These are phyloP conservation scores for Fistulifera solaris DNA, from an alignment of 108 stramenopile species.

Conservation along the genomic window DNA sequence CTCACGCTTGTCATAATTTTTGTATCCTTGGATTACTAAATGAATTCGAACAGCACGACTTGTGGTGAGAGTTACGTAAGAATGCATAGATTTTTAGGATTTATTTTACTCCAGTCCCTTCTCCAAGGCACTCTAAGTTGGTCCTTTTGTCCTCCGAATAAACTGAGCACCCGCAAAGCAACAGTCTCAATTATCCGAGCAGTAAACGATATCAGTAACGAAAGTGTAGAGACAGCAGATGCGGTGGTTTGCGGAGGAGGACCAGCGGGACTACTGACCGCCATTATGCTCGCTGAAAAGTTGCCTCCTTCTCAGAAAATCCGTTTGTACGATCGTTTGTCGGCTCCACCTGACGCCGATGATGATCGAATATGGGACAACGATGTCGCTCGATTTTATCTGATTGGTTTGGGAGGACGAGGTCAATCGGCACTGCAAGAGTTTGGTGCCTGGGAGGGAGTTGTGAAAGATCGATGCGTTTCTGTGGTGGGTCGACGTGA, in stretches of 20 bases:
- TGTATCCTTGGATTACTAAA: too few species aligned
- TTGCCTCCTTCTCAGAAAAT: conserved; percentile 25
- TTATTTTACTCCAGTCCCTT: not conserved
- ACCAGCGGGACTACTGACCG: conserved; percentile 55
- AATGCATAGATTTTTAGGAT: too few species aligned
- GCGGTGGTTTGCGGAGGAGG: conserved; percentile 59
- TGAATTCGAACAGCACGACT: too few species aligned
- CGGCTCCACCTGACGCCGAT: conserved; percentile 41
- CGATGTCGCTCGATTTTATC: conserved; percentile 51
- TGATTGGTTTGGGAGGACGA: conserved; percentile 71
- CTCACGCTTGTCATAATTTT: too few species aligned
- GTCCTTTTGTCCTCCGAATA: not conserved
- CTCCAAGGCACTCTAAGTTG: not conserved
- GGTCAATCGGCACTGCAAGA: conserved; percentile 67
- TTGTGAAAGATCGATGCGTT: conserved; percentile 38
- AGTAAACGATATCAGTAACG: not conserved
- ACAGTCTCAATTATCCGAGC: not conserved
- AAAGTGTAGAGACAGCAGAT: conserved; percentile 14
- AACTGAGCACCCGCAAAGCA: not conserved
- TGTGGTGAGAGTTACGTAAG: too few species aligned
- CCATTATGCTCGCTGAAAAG: conserved; percentile 54
- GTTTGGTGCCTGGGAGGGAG: conserved; percentile 65
- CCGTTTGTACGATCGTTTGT: conserved; percentile 49
- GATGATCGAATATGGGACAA: conserved; percentile 48
- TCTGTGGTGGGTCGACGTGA: conserved; percentile 71